phyloP scores from a whole-genome alignment of 306 rosid genomes.

The Quercus parvula region DNA sequence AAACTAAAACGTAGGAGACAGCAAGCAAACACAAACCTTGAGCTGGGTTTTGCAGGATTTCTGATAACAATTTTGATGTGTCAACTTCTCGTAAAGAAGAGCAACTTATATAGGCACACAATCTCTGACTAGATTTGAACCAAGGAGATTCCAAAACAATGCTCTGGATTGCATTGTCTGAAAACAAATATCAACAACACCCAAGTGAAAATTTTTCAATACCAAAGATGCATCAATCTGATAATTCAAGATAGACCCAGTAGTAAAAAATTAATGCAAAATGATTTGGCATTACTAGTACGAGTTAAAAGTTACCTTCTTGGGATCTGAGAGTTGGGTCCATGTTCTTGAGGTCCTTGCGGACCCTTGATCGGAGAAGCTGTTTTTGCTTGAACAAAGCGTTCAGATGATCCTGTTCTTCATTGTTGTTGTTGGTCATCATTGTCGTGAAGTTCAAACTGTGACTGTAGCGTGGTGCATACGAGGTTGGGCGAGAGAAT shows the following conservation, averaged over 20 bases:
- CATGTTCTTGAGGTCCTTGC: conserved; percentile 66
- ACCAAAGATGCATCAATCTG: too few relatives aligned
- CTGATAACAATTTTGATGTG: conserved; percentile 56
- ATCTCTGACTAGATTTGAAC: conserved; percentile 65
- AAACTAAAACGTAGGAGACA: neutral
- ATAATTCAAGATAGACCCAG: too few relatives aligned
- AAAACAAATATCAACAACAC: conserved; percentile 1
- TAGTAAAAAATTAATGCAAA: too few relatives aligned
- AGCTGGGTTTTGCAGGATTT: conserved; percentile 39
- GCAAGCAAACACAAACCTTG: conserved; percentile 30
- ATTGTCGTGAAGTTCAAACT: conserved; percentile 18
- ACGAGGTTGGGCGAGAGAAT: neutral
- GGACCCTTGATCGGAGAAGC: conserved; percentile 60
- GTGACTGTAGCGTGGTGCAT: conserved; percentile 1
- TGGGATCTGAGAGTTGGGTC: conserved; percentile 67
- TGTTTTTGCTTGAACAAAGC: conserved; percentile 63
- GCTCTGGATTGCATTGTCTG: conserved; percentile 68
- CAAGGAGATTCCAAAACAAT: conserved; percentile 69
- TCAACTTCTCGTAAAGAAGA: conserved; percentile 85
- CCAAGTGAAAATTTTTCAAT: neutral
- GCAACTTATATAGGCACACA: conserved; percentile 89
- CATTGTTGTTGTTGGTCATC: conserved; percentile 3
- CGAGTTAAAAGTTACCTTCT: conserved; percentile 43
- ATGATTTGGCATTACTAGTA: too few relatives aligned
- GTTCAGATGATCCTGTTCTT: conserved; percentile 34